Evolutionary conservation across 2,329 filamentous ascomycete genomes (phyloP).

Genomic region (Exophiala sideris): DNA sequence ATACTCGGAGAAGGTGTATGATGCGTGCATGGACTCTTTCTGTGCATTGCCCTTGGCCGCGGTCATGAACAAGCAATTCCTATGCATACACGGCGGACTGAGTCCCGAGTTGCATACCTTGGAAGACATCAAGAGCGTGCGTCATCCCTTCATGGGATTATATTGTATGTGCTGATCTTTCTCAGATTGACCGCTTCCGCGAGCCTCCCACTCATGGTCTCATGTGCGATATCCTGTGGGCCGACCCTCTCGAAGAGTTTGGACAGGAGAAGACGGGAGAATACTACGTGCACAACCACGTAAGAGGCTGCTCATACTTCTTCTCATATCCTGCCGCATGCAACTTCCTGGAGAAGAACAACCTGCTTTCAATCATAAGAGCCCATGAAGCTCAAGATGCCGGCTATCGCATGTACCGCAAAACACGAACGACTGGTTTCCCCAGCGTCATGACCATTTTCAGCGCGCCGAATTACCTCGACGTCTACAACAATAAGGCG

Average conservation of each 20-base stretch:
- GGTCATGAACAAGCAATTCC: conserved; percentile 99
- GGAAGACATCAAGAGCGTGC: conserved; percentile 83
- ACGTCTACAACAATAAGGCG: conserved; percentile 99
- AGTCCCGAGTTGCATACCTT: conserved; percentile 94
- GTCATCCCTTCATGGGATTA: conserved; percentile 34
- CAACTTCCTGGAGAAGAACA: conserved; percentile 98
- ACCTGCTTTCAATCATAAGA: conserved; percentile 91
- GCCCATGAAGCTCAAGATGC: conserved; percentile 98
- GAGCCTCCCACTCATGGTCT: conserved; percentile 95
- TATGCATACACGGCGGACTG: conserved; percentile 95
- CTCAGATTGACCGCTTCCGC: conserved; percentile 90
- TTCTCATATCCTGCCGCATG: conserved; percentile 98
- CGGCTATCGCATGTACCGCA: conserved; percentile 98
- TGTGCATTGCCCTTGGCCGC: conserved; percentile 89
- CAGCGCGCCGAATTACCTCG: conserved; percentile 96
- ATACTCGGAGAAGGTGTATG: conserved; percentile 93
- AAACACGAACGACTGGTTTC: conserved; percentile 96
- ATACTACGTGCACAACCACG: conserved; percentile 97
- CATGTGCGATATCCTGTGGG: conserved; percentile 99
- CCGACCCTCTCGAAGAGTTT: conserved; percentile 95
- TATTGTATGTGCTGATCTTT: conserved; percentile 24
- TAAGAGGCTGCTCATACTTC: conserved; percentile 97
- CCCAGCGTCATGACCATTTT: conserved; percentile 99
- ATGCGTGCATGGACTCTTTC: conserved; percentile 98
- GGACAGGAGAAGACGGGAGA: conserved; percentile 98